phyloP scores from a whole-genome alignment of 306 rosid species.

The Geum urbanum region DNA sequence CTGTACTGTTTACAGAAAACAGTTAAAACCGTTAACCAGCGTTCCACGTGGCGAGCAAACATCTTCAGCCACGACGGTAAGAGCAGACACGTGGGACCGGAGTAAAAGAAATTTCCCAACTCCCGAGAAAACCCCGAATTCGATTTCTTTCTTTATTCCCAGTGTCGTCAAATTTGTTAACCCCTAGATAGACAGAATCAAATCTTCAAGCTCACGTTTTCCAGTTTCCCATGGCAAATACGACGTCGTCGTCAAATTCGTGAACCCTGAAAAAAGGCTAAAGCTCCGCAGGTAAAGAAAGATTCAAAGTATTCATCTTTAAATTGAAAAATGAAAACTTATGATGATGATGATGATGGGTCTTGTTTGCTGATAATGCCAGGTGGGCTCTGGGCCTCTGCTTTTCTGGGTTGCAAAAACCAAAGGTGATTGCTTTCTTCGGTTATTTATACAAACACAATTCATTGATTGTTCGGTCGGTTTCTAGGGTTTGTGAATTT shows the following conservation, averaged over 20 bases:
- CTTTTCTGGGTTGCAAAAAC: conserved; percentile 44
- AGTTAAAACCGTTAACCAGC: conserved; percentile 31
- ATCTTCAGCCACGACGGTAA: conserved; percentile 15
- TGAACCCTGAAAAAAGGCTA: not conserved
- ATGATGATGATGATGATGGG: conserved; percentile 17
- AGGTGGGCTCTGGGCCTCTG: conserved; percentile 31
- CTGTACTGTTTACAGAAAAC: conserved; percentile 16
- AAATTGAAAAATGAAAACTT: conserved; percentile 27
- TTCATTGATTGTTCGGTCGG: conserved; percentile 13
- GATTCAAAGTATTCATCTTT: conserved; percentile 38
- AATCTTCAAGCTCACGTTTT: conserved; percentile 37
- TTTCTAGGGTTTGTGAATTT: conserved; percentile 17
- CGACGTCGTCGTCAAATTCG: not conserved
- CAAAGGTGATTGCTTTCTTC: conserved; percentile 44
- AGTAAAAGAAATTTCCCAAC: not conserved
- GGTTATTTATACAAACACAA: not conserved
- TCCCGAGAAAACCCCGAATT: conserved; percentile 4
- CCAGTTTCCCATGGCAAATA: conserved; percentile 5
- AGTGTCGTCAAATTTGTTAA: conserved; percentile 18
- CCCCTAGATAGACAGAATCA: not conserved
- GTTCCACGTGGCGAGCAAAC: conserved; percentile 38
- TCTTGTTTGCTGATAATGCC: conserved; percentile 26
- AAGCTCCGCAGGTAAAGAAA: conserved; percentile 3
- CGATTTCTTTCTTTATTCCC: conserved; percentile 8
- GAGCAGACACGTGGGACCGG: conserved; percentile 34